These are phyloP conservation scores for Elsinoe ampelina DNA, from an alignment of 2,329 filamentous ascomycete genomes.

Conservation along the genomic window DNA sequence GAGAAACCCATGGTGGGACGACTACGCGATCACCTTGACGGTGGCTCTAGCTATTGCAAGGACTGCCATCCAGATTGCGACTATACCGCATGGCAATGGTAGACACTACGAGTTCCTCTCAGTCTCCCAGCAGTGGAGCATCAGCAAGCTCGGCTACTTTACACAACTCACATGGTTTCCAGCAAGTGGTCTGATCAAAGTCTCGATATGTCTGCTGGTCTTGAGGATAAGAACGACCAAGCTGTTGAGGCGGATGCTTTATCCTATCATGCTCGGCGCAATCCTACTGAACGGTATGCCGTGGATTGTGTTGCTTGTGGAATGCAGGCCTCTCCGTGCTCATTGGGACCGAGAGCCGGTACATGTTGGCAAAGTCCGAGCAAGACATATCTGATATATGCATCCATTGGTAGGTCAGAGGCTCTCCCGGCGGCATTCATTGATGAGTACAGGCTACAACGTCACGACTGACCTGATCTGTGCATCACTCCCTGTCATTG, in stretches of 20 bases:
- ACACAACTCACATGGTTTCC: constrained; percentile 35
- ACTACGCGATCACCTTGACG: constrained; percentile 28
- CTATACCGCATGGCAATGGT: constrained; percentile 31
- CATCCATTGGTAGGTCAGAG: constrained; percentile 21
- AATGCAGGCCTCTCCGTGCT: constrained; percentile 21
- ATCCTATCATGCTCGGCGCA: constrained; percentile 19
- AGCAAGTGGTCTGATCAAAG: constrained; percentile 33
- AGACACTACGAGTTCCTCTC: constrained; percentile 31
- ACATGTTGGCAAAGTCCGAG: constrained; percentile 22
- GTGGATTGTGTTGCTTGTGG: constrained; percentile 21
- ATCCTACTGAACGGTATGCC: constrained; percentile 20
- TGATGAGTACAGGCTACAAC: constrained; percentile 18
- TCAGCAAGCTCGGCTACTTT: constrained; percentile 31
- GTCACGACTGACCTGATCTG: constrained; percentile 23
- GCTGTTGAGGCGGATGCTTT: constrained; percentile 26
- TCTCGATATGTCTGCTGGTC: constrained; percentile 35
- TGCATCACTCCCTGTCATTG: constrained; percentile 21
- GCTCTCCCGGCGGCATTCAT: background rate
- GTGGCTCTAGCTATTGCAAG: constrained; percentile 26
- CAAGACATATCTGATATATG: constrained; percentile 23
- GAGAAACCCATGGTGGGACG: constrained; percentile 28
- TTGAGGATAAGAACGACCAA: constrained; percentile 34
- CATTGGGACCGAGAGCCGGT: constrained; percentile 19
- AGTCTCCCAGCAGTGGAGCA: constrained; percentile 26
- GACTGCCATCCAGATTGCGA: constrained; percentile 29